These are phyloP conservation scores for Coemansia sp. DNA, from an alignment of 192 early-diverging fungal genomes.

Conservation along the genomic window DNA sequence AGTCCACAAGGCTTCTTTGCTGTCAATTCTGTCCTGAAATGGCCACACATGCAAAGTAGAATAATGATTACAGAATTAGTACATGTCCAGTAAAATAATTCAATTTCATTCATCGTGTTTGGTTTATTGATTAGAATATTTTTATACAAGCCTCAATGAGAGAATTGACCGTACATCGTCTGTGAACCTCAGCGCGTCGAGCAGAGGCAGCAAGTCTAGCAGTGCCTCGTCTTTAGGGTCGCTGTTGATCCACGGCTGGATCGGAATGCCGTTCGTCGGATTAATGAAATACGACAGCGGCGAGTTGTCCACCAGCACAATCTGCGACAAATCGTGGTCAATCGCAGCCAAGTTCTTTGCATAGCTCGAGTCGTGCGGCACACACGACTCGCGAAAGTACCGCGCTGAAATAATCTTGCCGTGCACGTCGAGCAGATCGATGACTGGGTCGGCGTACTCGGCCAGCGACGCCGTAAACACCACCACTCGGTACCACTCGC, in stretches of 20 bases:
- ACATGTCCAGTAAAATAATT: not conserved
- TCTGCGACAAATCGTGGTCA: slow-evolving; percentile 61
- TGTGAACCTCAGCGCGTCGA: slow-evolving; percentile 57
- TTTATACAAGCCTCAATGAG: slow-evolving; percentile 43
- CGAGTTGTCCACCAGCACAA: slow-evolving; percentile 69
- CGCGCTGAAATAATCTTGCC: slow-evolving; percentile 58
- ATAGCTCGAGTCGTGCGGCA: slow-evolving; percentile 62
- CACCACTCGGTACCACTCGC: slow-evolving; percentile 65
- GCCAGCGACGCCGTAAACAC: slow-evolving; percentile 71
- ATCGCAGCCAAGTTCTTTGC: slow-evolving; percentile 65
- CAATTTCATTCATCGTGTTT: not conserved
- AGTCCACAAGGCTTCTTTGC: not conserved
- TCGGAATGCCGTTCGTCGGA: slow-evolving; percentile 67
- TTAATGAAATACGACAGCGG: slow-evolving; percentile 74
- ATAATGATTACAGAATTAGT: too few species aligned
- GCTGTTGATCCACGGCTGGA: slow-evolving; percentile 66
- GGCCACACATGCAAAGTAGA: too few species aligned
- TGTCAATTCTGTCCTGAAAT: not conserved
- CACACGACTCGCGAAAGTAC: slow-evolving; percentile 66
- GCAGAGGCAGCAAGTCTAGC: slow-evolving; percentile 57
- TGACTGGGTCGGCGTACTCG: slow-evolving; percentile 64
- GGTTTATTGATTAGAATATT: not conserved
- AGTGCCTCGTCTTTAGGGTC: slow-evolving; percentile 66
- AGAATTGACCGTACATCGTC: slow-evolving; percentile 65
- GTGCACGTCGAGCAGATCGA: slow-evolving; percentile 60